phyloP scores from a whole-genome alignment of 139 green algal species.

The Nannochloris sp. region DNA sequence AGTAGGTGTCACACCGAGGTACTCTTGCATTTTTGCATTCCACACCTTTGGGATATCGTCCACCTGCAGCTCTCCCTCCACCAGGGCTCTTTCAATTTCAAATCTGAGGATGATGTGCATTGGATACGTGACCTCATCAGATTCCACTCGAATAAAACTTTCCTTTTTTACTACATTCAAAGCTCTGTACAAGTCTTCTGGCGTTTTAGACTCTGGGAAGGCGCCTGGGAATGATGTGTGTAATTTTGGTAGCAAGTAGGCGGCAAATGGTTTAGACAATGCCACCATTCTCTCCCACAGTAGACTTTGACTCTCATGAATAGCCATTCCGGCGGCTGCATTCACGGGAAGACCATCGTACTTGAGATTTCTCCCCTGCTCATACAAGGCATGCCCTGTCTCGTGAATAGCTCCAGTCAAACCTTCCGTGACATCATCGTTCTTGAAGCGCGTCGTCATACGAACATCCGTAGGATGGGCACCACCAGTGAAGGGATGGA shows the following conservation, averaged over 20 bases:
- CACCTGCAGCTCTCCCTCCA: conserved; percentile 57
- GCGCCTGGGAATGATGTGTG: conserved; percentile 34
- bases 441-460: conserved; percentile 89
- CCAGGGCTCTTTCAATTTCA: conserved; percentile 70
- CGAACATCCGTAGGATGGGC: conserved; percentile 71
- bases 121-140: conserved; percentile 81
- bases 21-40: conserved; percentile 27
- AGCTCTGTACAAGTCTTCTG: conserved; percentile 54
- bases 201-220: conserved; percentile 26
- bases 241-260: conserved; percentile 42
- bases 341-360: conserved; percentile 70
- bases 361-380: conserved; percentile 75
- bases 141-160: conserved; percentile 79
- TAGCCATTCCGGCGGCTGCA: conserved; percentile 50
- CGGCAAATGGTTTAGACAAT: conserved; percentile 49
- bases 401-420: conserved; percentile 62
- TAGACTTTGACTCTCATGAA: conserved; percentile 82
- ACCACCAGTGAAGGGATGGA: conserved; percentile 76
- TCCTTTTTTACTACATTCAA: conserved; percentile 63
- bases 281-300: conserved; percentile 89
- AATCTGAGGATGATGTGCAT: conserved; percentile 85
- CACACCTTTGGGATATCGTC: conserved; percentile 61
- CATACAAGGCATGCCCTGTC: conserved; percentile 81
- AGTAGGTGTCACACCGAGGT: conserved; percentile 27
- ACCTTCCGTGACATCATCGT: conserved; percentile 61